Conservation (phyloP, 176 grass and related monocot species). For the Thinopyrum elongatum region DNA sequence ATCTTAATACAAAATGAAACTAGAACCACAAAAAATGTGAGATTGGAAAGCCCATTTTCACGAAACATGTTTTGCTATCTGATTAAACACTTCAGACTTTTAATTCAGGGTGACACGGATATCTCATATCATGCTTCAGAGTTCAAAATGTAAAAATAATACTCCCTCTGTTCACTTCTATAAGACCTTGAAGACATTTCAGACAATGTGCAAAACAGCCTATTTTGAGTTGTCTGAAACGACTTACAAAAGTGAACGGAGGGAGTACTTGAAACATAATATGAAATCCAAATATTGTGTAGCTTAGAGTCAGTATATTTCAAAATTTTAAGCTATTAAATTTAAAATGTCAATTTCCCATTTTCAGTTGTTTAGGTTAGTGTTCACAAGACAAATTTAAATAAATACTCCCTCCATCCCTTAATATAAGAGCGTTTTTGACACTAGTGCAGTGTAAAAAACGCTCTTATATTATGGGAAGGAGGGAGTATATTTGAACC, state of each 20-base stretch:
- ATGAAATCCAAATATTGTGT: not conserved
- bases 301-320: not conserved
- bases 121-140: not conserved
- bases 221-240: too few relatives aligned
- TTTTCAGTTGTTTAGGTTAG: not conserved
- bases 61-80: not conserved
- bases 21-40: not conserved
- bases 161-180: too few relatives aligned
- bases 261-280: slow-evolving; percentile 7
- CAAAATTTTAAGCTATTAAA: not conserved
- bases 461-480: too few relatives aligned
- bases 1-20: not conserved
- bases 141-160: not conserved
- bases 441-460: too few relatives aligned
- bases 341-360: not conserved
- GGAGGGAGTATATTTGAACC: not conserved
- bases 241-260: too few relatives aligned
- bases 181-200: too few relatives aligned
- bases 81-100: not conserved
- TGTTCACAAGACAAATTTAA: not conserved
- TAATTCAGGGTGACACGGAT: not conserved
- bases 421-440: too few relatives aligned
- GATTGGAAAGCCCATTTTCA: not conserved
- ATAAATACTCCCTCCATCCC: not conserved
- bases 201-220: too few relatives aligned